Conservation (phyloP, 2,329 filamentous ascomycete species). For the Colletotrichum sp. region DNA sequence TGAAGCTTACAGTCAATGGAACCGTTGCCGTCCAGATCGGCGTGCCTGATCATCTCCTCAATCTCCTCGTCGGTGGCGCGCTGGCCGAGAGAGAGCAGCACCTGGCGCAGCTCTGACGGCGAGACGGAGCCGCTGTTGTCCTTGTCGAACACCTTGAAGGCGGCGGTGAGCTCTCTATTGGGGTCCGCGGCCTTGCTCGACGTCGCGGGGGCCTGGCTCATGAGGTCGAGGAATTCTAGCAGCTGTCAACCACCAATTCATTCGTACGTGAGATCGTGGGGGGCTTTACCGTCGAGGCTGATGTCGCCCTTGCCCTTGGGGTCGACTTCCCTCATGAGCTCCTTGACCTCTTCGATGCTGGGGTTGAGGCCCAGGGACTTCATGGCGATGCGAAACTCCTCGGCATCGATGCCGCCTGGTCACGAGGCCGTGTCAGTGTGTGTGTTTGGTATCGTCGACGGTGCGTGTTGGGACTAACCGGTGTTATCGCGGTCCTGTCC, state of each 20-base stretch:
- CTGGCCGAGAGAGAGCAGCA: slow-evolving; percentile 24
- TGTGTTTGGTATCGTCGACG: neutral
- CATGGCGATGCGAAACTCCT: slow-evolving; percentile 24
- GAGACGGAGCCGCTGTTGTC: slow-evolving; percentile 25
- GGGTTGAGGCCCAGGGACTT: slow-evolving; percentile 24
- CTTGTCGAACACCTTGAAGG: slow-evolving; percentile 25
- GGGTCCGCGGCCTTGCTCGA: slow-evolving; percentile 18
- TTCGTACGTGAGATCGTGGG: neutral
- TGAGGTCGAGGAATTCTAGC: slow-evolving; percentile 23
- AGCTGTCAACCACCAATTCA: neutral
- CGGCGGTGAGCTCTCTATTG: slow-evolving; percentile 22
- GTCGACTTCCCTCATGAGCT: slow-evolving; percentile 24
- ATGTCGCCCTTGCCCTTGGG: slow-evolving; percentile 23
- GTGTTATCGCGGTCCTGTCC: slow-evolving; percentile 24
- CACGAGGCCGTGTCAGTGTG: neutral
- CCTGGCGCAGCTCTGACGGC: slow-evolving; percentile 22
- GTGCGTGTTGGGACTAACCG: slow-evolving; percentile 9
- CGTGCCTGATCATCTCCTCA: slow-evolving; percentile 24
- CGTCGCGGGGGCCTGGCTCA: slow-evolving; percentile 21
- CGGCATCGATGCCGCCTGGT: slow-evolving; percentile 21
- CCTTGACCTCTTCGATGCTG: slow-evolving; percentile 22
- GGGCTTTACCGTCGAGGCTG: slow-evolving; percentile 17
- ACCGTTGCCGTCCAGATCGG: slow-evolving; percentile 23
- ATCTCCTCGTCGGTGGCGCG: slow-evolving; percentile 24
- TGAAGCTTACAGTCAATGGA: slow-evolving; percentile 22